Percentiles rank a stretch among this genome's conserved stretches.
Conservation (phyloP, 176 grass and related monocot species). For the Carex parvula region DNA sequence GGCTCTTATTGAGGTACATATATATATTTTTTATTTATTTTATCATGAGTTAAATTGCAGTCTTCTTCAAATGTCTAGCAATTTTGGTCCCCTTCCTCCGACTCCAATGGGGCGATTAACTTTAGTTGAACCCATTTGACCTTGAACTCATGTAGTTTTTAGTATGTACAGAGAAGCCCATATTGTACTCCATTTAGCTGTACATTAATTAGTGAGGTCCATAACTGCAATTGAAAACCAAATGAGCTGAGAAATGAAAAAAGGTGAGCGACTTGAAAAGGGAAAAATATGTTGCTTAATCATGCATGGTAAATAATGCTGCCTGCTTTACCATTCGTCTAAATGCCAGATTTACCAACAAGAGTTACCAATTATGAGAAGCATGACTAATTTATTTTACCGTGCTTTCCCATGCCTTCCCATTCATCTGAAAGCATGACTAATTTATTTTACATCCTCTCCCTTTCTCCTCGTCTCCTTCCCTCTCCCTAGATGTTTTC, state of each 20-base stretch:
- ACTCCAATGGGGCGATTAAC: not conserved
- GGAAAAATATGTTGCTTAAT: not conserved
- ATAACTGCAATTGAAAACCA: not conserved
- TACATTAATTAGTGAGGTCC: not conserved
- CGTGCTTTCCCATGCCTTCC: not conserved
- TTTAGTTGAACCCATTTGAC: not conserved
- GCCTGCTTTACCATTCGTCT: not conserved
- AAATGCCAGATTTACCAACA: not conserved
- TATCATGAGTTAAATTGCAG: slow-evolving; percentile 12
- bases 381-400: not conserved
- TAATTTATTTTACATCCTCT: not conserved
- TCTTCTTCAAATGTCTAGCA: not conserved
- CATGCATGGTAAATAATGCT: not conserved
- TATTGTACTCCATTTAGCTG: not conserved
- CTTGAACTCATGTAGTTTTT: not conserved
- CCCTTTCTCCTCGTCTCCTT: not conserved
- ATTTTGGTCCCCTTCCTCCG: not conserved
- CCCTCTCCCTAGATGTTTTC: slow-evolving; percentile 65
- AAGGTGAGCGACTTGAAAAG: not conserved
- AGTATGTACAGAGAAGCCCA: not conserved
- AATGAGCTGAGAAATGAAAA: not conserved
- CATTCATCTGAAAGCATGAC: not conserved
- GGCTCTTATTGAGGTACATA: slow-evolving; percentile 63
- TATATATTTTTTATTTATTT: slow-evolving; percentile 7
- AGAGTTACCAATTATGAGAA: not conserved